phyloP scores from a whole-genome alignment of 768 basidiomycete species.

The Rhodotorula babjevae region DNA sequence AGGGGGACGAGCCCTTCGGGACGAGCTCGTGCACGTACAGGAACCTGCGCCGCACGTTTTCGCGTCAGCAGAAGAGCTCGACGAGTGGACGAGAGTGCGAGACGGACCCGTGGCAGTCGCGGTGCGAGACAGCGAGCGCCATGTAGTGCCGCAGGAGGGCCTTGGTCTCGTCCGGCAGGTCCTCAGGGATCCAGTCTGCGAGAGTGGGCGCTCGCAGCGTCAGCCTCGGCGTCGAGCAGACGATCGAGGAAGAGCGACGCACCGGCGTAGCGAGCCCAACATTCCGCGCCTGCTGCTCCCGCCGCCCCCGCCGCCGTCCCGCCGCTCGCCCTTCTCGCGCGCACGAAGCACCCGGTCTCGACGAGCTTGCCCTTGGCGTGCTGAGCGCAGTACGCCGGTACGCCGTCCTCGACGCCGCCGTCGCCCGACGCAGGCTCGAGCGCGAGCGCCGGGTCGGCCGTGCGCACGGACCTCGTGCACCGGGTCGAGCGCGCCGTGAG shows the following conservation, averaged over 20 bases:
- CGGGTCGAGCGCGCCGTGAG: not conserved
- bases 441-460: not conserved
- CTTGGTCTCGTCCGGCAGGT: conserved; percentile 14
- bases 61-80: too few species aligned
- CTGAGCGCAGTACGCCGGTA: conserved; percentile 1
- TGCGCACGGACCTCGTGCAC: not conserved
- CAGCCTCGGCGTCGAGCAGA: too few species aligned
- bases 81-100: too few species aligned
- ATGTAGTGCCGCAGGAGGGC: conserved; percentile 2
- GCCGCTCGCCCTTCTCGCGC: too few species aligned
- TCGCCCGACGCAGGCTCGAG: not conserved
- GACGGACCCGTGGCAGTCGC: conserved; percentile 1
- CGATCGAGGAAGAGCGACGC: not conserved
- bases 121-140: not conserved
- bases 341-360: conserved; percentile 5
- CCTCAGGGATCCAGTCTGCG: conserved; percentile 29
- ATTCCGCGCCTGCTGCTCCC: too few species aligned
- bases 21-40: conserved; percentile 35
- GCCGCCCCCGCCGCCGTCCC: too few species aligned
- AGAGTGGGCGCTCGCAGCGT: not conserved
- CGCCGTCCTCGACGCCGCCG: not conserved
- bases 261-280: conserved; percentile 12
- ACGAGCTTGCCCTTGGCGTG: conserved; percentile 6
- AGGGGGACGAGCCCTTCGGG: not conserved
- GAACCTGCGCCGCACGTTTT: not conserved